These are phyloP conservation scores for Bassia scoparia DNA, from an alignment of 148 eudicot genomes.

Conservation along the genomic window DNA sequence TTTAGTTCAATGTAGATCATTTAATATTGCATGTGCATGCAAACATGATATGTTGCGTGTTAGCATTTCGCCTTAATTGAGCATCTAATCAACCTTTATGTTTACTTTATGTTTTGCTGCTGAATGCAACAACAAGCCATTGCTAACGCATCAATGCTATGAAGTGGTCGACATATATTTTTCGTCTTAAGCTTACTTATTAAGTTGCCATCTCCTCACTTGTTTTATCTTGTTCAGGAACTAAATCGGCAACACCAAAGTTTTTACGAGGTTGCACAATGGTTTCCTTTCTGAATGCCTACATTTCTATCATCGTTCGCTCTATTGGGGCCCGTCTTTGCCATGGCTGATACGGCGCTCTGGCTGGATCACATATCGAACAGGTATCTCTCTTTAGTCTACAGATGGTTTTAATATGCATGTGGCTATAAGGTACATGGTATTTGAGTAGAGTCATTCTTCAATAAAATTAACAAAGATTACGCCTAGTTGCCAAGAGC, in stretches of 20 bases:
- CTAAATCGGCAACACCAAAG: constrained; percentile 96
- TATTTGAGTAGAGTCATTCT: no score
- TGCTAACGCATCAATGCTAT: constrained; percentile 9
- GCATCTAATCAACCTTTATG: neutral
- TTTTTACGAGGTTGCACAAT: constrained; percentile 78
- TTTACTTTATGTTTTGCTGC: neutral
- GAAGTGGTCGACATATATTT: neutral
- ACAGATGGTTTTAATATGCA: no score
- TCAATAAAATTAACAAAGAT: no score
- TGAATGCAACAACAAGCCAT: neutral
- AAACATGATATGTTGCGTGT: neutral
- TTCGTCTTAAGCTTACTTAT: neutral
- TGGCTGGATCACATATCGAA: constrained; percentile 86
- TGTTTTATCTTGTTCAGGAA: constrained; percentile 42
- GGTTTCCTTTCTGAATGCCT: constrained; percentile 94
- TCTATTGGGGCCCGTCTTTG: constrained; percentile 79
- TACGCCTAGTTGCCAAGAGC: no score
- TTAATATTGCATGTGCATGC: neutral
- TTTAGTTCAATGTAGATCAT: neutral
- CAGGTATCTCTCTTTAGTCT: constrained; percentile 42
- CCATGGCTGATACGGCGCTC: constrained; percentile 98
- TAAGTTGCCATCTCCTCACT: neutral
- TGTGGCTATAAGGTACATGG: no score
- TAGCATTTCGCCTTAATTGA: neutral
- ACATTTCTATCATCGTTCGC: constrained; percentile 68